Conservation (phyloP, 129 eudicot species). For the Pittosporum tobira region DNA sequence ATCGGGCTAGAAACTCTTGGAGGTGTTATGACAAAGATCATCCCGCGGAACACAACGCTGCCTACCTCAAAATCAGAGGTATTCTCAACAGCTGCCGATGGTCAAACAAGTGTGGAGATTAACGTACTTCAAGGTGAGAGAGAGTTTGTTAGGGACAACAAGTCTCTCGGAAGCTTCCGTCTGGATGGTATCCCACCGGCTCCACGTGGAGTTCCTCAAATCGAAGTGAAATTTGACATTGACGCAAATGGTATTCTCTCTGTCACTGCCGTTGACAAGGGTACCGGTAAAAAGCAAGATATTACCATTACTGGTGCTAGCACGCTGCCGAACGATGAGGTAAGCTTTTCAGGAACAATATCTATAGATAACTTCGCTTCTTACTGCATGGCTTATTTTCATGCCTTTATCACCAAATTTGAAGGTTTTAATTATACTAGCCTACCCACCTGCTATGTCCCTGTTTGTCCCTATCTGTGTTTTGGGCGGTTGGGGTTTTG, state of each 20-base stretch:
- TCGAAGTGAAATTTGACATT: conserved; percentile 94
- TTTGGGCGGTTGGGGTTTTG: too few species aligned
- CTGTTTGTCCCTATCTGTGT: too few species aligned
- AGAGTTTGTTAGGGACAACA: conserved; percentile 94
- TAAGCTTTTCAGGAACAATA: conserved; percentile 3
- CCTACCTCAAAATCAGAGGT: conserved; percentile 97
- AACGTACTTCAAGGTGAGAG: conserved; percentile 96
- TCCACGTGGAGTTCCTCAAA: conserved; percentile 96
- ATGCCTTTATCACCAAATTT: background rate
- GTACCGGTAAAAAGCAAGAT: conserved; percentile 95
- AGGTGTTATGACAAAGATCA: conserved; percentile 97
- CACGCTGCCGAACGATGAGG: conserved; percentile 95
- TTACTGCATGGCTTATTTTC: background rate
- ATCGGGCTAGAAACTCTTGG: conserved; percentile 95
- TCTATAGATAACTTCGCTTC: background rate
- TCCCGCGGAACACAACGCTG: conserved; percentile 80
- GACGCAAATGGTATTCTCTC: conserved; percentile 94
- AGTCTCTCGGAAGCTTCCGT: conserved; percentile 89
- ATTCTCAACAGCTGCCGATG: conserved; percentile 98
- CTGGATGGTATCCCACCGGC: conserved; percentile 98
- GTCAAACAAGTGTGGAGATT: conserved; percentile 95
- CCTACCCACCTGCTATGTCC: too few species aligned
- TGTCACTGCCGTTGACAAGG: conserved; percentile 84
- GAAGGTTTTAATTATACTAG: too few species aligned
- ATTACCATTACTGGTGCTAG: conserved; percentile 98